Conservation (phyloP, 2,329 filamentous ascomycete genomes). For the Shiraia sp. region DNA sequence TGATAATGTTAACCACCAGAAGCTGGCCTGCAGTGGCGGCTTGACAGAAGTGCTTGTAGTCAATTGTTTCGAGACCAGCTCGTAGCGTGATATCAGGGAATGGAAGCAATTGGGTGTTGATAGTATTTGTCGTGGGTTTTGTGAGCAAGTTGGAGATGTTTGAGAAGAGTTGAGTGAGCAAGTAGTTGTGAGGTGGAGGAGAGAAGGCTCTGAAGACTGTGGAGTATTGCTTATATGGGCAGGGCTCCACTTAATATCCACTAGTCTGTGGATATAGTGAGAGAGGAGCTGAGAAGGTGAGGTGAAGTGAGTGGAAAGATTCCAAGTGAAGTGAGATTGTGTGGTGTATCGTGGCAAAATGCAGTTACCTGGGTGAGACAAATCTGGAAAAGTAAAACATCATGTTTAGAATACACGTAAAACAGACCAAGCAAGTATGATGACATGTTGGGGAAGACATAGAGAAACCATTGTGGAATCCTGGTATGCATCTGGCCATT, state of each 20-base stretch:
- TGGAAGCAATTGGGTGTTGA: slow-evolving; percentile 1
- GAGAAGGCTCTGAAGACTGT: slow-evolving; percentile 9
- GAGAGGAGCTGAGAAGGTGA: slow-evolving; percentile 4
- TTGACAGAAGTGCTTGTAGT: slow-evolving; percentile 20
- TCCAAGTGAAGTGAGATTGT: slow-evolving; percentile 3
- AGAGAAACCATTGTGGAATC: too few species aligned
- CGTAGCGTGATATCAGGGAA: slow-evolving; percentile 6
- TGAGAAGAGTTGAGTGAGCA: slow-evolving; percentile 6
- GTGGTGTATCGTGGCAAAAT: too few species aligned
- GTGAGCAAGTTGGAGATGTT: slow-evolving; percentile 1
- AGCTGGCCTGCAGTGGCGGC: slow-evolving; percentile 18
- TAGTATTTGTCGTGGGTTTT: slow-evolving; percentile 1
- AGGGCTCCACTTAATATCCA: background rate
- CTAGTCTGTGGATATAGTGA: slow-evolving; percentile 6
- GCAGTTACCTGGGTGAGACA: too few species aligned
- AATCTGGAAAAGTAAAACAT: too few species aligned
- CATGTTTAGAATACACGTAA: too few species aligned
- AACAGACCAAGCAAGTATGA: too few species aligned
- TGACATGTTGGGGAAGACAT: too few species aligned
- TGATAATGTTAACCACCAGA: slow-evolving; percentile 15
- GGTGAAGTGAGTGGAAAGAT: background rate
- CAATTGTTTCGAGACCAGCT: slow-evolving; percentile 14
- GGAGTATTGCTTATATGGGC: slow-evolving; percentile 18
- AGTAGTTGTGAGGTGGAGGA: slow-evolving; percentile 21
- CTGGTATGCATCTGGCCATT: background rate